These are phyloP conservation scores for Lentinus tigrinus DNA, from an alignment of 768 basidiomycete species.

Conservation along the genomic window DNA sequence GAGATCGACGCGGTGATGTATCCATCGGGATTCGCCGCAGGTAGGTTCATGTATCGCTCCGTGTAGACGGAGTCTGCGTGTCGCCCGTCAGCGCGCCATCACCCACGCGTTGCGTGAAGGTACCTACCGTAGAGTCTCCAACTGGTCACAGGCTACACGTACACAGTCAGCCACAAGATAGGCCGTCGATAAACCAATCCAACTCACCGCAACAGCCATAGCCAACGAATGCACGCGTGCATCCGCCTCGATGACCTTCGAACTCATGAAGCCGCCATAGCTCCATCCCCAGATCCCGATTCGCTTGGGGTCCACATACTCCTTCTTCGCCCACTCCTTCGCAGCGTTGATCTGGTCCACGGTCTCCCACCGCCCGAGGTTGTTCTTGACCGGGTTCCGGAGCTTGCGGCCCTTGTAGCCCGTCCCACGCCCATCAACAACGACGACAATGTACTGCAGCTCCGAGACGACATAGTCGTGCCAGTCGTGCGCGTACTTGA, in stretches of 20 bases:
- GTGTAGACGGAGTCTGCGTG: slow-evolving; percentile 89
- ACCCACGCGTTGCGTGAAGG: background rate
- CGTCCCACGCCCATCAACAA: slow-evolving; percentile 92
- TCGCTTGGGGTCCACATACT: slow-evolving; percentile 83
- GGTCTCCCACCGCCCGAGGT: slow-evolving; percentile 88
- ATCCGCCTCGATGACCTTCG: slow-evolving; percentile 88
- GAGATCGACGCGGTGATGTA: slow-evolving; percentile 88
- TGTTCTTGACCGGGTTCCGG: slow-evolving; percentile 84
- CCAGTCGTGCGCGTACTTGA: slow-evolving; percentile 74
- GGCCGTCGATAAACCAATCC: too few relatives aligned
- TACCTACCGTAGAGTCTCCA: slow-evolving; percentile 76
- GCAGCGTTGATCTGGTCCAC: slow-evolving; percentile 89
- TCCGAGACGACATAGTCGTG: slow-evolving; percentile 82
- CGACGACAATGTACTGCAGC: slow-evolving; percentile 81
- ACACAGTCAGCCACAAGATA: too few relatives aligned
- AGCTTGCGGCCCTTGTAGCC: slow-evolving; percentile 85
- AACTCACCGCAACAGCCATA: slow-evolving; percentile 86
- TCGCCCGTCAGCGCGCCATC: background rate
- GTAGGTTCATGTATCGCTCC: slow-evolving; percentile 94
- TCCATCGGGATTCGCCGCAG: slow-evolving; percentile 75
- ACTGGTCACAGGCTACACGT: slow-evolving; percentile 74
- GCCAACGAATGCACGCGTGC: slow-evolving; percentile 88
- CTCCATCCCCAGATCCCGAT: slow-evolving; percentile 99
- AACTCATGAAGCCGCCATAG: slow-evolving; percentile 95
- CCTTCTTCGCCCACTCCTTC: slow-evolving; percentile 81